Conservation (phyloP, 495 filamentous ascomycete genomes). For the Annulohypoxylon bovei region DNA sequence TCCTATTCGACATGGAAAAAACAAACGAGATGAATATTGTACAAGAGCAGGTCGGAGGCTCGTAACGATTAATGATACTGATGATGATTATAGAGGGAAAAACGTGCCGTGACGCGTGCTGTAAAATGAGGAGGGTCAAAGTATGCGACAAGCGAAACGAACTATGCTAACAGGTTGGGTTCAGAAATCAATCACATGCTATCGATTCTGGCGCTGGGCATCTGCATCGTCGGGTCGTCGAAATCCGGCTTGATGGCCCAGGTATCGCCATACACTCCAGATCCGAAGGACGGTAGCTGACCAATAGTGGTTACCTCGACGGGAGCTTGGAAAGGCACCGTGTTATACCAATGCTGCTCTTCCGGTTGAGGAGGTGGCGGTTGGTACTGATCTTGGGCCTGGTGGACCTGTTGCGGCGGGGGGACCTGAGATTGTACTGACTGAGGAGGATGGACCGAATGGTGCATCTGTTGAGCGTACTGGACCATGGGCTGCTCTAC, state of each 20-base stretch:
- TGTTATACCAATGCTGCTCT: slow-evolving; percentile 52
- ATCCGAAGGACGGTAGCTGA: slow-evolving; percentile 47
- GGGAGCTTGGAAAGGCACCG: slow-evolving; percentile 54
- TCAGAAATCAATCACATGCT: slow-evolving; percentile 49
- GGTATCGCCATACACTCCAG: slow-evolving; percentile 48
- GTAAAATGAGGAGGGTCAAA: neutral
- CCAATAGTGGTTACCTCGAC: slow-evolving; percentile 55
- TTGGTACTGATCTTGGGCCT: slow-evolving; percentile 48
- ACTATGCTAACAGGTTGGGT: slow-evolving; percentile 3
- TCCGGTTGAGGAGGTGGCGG: neutral
- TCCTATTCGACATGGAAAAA: slow-evolving; percentile 26
- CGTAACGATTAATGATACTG: slow-evolving; percentile 26
- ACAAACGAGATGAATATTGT: slow-evolving; percentile 30
- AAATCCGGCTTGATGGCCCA: slow-evolving; percentile 59
- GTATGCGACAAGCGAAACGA: slow-evolving; percentile 20
- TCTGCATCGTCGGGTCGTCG: slow-evolving; percentile 55
- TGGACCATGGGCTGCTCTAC: slow-evolving; percentile 49
- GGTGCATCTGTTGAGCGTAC: slow-evolving; percentile 44
- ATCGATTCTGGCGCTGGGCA: slow-evolving; percentile 60
- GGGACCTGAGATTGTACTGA: slow-evolving; percentile 40
- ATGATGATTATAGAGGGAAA: neutral
- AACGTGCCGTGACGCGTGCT: neutral
- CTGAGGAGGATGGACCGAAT: slow-evolving; percentile 33
- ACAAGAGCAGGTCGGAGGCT: slow-evolving; percentile 38
- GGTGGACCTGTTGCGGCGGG: slow-evolving; percentile 24